These are phyloP conservation scores for Coemansia umbellata DNA, from an alignment of 192 early-diverging fungal genomes.

Conservation along the genomic window DNA sequence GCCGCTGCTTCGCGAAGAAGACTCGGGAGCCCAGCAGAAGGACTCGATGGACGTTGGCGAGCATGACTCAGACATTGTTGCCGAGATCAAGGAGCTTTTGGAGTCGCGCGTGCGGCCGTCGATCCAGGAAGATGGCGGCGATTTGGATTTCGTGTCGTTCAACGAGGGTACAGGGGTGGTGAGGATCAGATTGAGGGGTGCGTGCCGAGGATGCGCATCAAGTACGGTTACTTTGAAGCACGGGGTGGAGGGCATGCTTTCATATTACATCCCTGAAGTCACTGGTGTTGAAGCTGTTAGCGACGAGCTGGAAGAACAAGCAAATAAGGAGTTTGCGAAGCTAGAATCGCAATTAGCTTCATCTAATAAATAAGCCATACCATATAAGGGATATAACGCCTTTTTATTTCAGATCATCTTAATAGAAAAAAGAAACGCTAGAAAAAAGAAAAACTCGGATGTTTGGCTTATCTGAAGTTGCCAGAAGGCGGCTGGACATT, in stretches of 20 bases:
- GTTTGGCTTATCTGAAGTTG: no score
- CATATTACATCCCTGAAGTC: constrained; percentile 98
- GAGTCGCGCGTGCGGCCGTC: constrained; percentile 93
- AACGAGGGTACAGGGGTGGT: constrained; percentile 77
- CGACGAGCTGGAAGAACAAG: constrained; percentile 77
- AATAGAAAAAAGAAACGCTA: no score
- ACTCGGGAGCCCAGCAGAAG: constrained; percentile 1
- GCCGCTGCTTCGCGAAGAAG: constrained; percentile 64
- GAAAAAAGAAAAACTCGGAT: no score
- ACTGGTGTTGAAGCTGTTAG: constrained; percentile 80
- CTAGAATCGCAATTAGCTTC: constrained; percentile 66
- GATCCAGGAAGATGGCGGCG: constrained; percentile 98
- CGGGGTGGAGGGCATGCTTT: constrained; percentile 99
- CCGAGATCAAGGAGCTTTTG: constrained; percentile 98
- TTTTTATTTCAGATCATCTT: no score
- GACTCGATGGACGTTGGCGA: constrained; percentile 49
- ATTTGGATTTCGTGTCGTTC: constrained; percentile 94
- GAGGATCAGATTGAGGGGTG: constrained; percentile 86
- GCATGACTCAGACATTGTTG: constrained; percentile 88
- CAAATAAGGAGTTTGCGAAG: constrained; percentile 85
- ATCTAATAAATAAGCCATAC: no score
- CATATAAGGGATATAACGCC: no score
- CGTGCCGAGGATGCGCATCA: constrained; percentile 91
- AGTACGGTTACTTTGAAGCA: constrained; percentile 93
- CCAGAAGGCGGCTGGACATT: no score